These are phyloP conservation scores for Chalciporus piperatus DNA, from an alignment of 768 basidiomycete species.

Conservation along the genomic window DNA sequence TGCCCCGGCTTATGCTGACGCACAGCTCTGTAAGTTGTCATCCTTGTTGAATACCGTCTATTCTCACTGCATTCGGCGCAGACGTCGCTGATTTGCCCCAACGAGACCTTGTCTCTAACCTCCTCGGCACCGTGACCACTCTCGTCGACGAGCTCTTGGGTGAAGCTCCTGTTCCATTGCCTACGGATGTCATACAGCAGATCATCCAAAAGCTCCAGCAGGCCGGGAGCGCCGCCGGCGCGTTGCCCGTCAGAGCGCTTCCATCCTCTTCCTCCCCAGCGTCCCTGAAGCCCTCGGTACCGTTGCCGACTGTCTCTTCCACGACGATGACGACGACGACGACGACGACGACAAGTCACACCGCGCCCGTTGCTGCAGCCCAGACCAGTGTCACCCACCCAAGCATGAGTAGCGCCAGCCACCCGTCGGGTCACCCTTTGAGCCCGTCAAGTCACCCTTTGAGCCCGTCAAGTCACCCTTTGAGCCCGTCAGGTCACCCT, in stretches of 20 bases:
- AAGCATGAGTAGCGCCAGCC: not conserved
- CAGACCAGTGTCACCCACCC: not conserved
- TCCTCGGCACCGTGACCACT: not conserved
- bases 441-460: not conserved
- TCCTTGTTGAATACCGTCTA: not conserved
- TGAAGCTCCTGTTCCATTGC: not conserved
- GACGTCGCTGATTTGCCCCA: not conserved
- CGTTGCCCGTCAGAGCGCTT: slow-evolving; percentile 5
- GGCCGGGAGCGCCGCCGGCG: not conserved
- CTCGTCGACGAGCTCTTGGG: not conserved
- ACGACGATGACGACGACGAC: too few species aligned
- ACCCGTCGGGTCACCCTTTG: not conserved
- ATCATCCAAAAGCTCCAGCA: not conserved
- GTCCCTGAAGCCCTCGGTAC: not conserved
- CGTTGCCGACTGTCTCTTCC: not conserved
- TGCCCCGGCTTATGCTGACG: slow-evolving; percentile 9
- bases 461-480: not conserved
- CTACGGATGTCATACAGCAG: not conserved
- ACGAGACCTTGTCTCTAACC: not conserved
- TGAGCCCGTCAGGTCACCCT: not conserved
- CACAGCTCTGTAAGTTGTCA: not conserved
- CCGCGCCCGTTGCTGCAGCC: not conserved
- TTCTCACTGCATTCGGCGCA: not conserved
- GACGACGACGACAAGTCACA: slow-evolving; percentile 2
- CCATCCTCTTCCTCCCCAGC: not conserved